Conservation (phyloP, 306 rosid species). For the Quercus cerris region DNA sequence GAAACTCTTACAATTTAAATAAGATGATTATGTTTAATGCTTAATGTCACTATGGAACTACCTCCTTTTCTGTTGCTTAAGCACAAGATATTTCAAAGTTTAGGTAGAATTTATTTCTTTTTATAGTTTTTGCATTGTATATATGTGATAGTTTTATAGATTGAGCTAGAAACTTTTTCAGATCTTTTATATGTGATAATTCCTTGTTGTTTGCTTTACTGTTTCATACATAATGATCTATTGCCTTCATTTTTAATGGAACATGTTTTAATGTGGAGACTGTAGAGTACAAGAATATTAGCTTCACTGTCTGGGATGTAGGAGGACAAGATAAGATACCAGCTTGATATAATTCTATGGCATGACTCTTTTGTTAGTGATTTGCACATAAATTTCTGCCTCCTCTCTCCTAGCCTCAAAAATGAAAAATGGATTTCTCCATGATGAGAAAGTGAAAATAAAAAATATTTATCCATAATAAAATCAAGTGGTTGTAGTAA, state of each 20-base stretch:
- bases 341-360: background rate
- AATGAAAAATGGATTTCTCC: background rate
- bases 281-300: constrained; percentile 37
- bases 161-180: background rate
- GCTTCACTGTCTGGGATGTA: constrained; percentile 49
- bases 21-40: background rate
- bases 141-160: background rate
- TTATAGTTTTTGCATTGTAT: background rate
- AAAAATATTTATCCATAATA: too few relatives aligned
- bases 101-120: background rate
- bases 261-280: constrained; percentile 53
- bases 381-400: too few relatives aligned
- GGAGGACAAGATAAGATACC: constrained; percentile 58
- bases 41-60: background rate
- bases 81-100: background rate
- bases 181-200: too few relatives aligned
- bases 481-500: too few relatives aligned
- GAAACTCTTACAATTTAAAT: background rate
- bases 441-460: background rate
- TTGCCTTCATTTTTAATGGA: constrained; percentile 15
- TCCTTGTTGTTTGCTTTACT: background rate
- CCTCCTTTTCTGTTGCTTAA: background rate
- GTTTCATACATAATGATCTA: background rate
- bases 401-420: background rate
- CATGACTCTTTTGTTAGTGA: too few relatives aligned